Evolutionary conservation across 345 rosid genomes (phyloP).

Genomic region (Hibiscus trionum): DNA sequence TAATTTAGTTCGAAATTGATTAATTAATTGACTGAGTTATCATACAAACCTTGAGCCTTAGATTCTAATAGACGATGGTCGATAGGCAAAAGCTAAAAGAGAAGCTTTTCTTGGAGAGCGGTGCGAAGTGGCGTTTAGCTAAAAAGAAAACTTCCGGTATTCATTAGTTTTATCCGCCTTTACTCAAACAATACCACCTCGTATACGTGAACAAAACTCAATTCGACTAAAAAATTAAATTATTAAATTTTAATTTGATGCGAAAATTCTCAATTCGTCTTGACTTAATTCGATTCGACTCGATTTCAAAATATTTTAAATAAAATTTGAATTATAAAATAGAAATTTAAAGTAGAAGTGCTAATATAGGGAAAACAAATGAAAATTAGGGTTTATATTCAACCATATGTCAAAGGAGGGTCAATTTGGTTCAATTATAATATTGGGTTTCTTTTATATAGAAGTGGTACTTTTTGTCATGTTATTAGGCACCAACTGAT

Average conservation of each 20-base stretch:
- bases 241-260: no score
- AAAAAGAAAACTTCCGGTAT: neutral
- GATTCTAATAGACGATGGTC: neutral
- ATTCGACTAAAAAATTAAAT: neutral
- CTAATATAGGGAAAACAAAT: neutral
- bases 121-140: neutral
- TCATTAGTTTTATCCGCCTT: neutral
- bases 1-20: no score
- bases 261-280: no score
- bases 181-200: neutral
- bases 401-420: neutral
- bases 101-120: neutral
- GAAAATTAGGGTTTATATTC: neutral
- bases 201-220: neutral
- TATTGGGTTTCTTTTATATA: neutral
- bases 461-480: neutral
- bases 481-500: constrained; percentile 1
- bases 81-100: neutral
- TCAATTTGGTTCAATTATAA: neutral
- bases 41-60: no score
- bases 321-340: no score
- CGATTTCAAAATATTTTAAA: no score
- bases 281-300: no score
- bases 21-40: no score
- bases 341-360: neutral